These are phyloP conservation scores for Mortierella sp. DNA, from an alignment of 371 early-diverging fungal genomes.

Conservation along the genomic window DNA sequence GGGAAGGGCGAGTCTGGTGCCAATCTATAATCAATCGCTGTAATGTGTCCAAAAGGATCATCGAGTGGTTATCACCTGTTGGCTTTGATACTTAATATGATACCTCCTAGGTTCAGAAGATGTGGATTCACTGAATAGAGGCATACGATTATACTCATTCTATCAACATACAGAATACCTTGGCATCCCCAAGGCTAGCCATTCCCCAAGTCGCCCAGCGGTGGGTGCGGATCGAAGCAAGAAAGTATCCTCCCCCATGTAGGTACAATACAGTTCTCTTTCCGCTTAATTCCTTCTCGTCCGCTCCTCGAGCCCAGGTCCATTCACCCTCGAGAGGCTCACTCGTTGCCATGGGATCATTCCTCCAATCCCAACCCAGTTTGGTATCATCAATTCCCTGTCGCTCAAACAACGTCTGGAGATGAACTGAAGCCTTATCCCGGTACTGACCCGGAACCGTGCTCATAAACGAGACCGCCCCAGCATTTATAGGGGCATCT, in stretches of 20 bases:
- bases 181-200: slow-evolving; percentile 31
- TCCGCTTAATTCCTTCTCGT: not conserved
- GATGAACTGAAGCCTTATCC: slow-evolving; percentile 28
- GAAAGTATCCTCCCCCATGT: slow-evolving; percentile 48
- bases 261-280: slow-evolving; percentile 29
- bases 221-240: slow-evolving; percentile 29
- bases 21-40: slow-evolving; percentile 78
- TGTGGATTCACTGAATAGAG: too few species aligned
- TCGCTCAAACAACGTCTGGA: slow-evolving; percentile 20
- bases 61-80: too few species aligned
- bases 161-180: slow-evolving; percentile 31
- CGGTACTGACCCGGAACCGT: slow-evolving; percentile 16
- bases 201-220: slow-evolving; percentile 37
- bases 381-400: slow-evolving; percentile 25
- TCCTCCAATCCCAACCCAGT: slow-evolving; percentile 51
- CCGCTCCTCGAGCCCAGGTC: slow-evolving; percentile 15
- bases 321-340: slow-evolving; percentile 35
- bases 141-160: too few species aligned
- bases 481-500: slow-evolving; percentile 21
- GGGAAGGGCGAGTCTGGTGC: slow-evolving; percentile 89
- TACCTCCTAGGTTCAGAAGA: too few species aligned
- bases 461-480: slow-evolving; percentile 14
- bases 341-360: slow-evolving; percentile 19
- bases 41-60: not conserved
- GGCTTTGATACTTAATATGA: too few species aligned